Base-by-base conservation (phyloP, 2,329 filamentous ascomycete species). In the Cladosporium phlei region DNA sequence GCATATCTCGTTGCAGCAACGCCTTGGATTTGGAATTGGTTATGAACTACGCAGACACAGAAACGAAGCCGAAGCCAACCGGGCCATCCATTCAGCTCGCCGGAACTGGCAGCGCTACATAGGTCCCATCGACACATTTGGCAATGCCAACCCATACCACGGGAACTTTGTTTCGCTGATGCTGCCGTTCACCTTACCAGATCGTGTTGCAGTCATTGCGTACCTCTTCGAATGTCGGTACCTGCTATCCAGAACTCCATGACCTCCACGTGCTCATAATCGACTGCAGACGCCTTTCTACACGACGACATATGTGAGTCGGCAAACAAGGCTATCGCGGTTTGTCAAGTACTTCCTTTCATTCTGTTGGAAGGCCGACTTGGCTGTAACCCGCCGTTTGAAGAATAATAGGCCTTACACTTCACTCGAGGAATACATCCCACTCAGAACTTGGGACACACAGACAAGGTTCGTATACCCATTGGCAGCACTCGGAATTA, bases 231-330 rank as follows among this genome's bases (percentile, higher is more conserved):
- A 38, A 21, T 38, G 37, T 38, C 27, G 19, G 37, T 28, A 11
- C 24, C n/a, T n/a, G n/a, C n/a, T n/a, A n/a, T n/a, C n/a, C n/a
- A n/a, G n/a, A n/a, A n/a, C n/a, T n/a, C n/a, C n/a, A n/a, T n/a
- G n/a, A n/a, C n/a, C n/a, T n/a, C n/a, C n/a, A n/a, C n/a, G n/a
- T n/a, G n/a, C n/a, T n/a, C n/a, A n/a, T n/a, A n/a, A n/a, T n/a
- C n/a, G n/a, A n/a, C n/a, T n/a, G n/a, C 19, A 38, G 37, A 38
- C n/a, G 16, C 14, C 22, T 19, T 38, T 21, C 16, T 38, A 16
- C 28, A 38, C 22, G 37, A 38, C 24, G 37, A 38, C 37, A 28
- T 38, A 14, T 38, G 37, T 11, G 37, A 38, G 11, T 38, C 37
- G 14, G 37, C 37, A 9, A 38, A 20, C 2, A 38, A 38, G n/a